phyloP scores from a whole-genome alignment of 2,329 filamentous ascomycete species.

The Macrophomina pseudophaseolina region DNA sequence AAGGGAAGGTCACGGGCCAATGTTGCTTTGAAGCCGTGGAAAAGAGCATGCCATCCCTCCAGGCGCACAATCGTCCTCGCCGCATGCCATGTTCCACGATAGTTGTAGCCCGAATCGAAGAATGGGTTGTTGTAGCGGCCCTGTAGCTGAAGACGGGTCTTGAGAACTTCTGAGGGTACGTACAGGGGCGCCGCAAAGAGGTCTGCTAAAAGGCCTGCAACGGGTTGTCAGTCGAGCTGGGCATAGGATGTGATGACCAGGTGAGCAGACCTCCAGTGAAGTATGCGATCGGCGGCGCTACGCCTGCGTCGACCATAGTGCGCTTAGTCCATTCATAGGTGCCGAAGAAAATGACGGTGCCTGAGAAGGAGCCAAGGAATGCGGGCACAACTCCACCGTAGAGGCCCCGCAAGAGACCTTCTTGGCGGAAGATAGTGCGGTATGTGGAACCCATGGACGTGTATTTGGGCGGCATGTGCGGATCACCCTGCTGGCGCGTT shows the following conservation, averaged over 20 bases:
- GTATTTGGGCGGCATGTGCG: conserved; percentile 90
- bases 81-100: conserved; percentile 83
- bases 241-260: not conserved
- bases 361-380: conserved; percentile 88
- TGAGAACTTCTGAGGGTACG: conserved; percentile 95
- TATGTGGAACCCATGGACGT: conserved; percentile 89
- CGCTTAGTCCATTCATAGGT: conserved; percentile 96
- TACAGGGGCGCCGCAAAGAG: conserved; percentile 91
- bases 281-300: conserved; percentile 84
- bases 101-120: conserved; percentile 96
- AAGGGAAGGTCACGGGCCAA: conserved; percentile 94
- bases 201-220: conserved; percentile 84
- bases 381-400: conserved; percentile 95
- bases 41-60: conserved; percentile 85
- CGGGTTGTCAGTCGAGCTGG: not conserved
- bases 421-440: conserved; percentile 89
- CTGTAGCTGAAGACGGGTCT: conserved; percentile 94
- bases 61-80: conserved; percentile 79
- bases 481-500: conserved; percentile 95
- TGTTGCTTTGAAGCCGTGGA: conserved; percentile 96
- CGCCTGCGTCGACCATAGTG: conserved; percentile 79
- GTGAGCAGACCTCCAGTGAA: conserved; percentile 71
- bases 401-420: conserved; percentile 82
- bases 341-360: conserved; percentile 94
- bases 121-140: conserved; percentile 93